phyloP scores from a whole-genome alignment of 148 eudicot genomes.

The Linanthus parryae region DNA sequence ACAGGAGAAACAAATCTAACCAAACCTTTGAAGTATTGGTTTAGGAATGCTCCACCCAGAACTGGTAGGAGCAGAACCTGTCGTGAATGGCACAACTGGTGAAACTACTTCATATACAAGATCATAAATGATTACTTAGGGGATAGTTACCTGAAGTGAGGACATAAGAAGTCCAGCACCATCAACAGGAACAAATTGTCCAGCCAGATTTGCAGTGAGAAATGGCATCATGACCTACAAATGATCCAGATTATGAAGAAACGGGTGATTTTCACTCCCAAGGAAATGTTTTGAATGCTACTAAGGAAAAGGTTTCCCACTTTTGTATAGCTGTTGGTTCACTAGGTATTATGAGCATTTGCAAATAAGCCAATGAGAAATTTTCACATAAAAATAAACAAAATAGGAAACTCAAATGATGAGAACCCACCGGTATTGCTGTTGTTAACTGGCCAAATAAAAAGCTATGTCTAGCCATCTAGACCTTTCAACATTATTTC shows the following conservation, averaged over 20 bases:
- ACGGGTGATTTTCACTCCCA: background rate
- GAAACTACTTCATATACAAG: background rate
- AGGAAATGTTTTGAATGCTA: background rate
- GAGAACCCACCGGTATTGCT: no score
- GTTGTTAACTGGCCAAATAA: no score
- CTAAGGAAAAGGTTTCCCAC: no score
- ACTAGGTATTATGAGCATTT: no score
- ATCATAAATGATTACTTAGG: background rate
- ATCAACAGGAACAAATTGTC: conserved; percentile 79
- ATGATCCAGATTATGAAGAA: background rate
- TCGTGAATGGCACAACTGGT: background rate
- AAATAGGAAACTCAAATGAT: no score
- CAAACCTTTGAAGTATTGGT: conserved; percentile 64
- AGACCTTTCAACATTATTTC: no score
- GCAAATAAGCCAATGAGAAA: no score
- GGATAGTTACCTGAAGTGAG: conserved; percentile 51
- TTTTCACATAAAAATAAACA: no score
- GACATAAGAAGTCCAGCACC: conserved; percentile 64
- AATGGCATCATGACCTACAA: conserved; percentile 70
- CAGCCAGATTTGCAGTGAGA: conserved; percentile 79
- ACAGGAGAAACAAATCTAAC: conserved; percentile 62
- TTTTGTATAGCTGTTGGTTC: no score
- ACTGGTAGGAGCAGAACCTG: conserved; percentile 93
- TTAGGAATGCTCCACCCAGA: conserved; percentile 69
- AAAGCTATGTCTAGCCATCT: no score